These are phyloP conservation scores for Porodaedalea pini DNA, from an alignment of 1,284 basidiomycete species.

Conservation along the genomic window DNA sequence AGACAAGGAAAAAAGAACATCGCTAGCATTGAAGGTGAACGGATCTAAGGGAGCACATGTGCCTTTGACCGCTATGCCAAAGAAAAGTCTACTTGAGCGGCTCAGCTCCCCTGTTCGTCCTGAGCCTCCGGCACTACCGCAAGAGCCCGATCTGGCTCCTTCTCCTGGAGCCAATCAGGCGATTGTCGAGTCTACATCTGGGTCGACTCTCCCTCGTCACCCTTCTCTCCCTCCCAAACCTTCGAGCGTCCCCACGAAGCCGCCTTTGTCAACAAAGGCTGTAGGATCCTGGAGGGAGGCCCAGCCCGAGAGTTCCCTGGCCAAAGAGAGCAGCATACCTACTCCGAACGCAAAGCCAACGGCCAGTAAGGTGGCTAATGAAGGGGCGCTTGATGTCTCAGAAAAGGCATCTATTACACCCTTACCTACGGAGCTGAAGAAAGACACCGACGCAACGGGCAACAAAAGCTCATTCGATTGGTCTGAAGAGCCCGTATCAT, in stretches of 20 bases:
- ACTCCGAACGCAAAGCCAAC: not conserved
- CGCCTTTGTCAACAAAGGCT: not conserved
- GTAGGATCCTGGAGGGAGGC: not conserved
- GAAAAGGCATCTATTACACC: not conserved
- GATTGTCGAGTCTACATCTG: not conserved
- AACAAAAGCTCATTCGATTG: conserved; percentile 13
- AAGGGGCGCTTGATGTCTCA: not conserved
- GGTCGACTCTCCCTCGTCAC: not conserved
- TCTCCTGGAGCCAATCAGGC: not conserved
- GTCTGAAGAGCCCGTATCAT: conserved; percentile 17
- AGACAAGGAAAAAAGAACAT: conserved; percentile 8
- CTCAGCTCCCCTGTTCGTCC: conserved; percentile 16
- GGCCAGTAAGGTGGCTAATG: not conserved
- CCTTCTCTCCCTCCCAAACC: conserved; percentile 15
- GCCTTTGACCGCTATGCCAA: not conserved
- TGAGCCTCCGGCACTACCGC: not conserved
- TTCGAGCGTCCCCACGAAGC: not conserved
- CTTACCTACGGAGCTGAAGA: not conserved
- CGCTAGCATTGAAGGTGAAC: conserved; percentile 1
- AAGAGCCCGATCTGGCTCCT: not conserved
- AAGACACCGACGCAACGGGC: not conserved
- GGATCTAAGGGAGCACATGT: not conserved
- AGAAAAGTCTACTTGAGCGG: conserved; percentile 18
- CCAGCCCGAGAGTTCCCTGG: not conserved
- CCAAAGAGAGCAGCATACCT: not conserved